These are phyloP conservation scores for Fusarium virguliforme DNA, from an alignment of 2,329 filamentous ascomycete genomes.

Conservation along the genomic window DNA sequence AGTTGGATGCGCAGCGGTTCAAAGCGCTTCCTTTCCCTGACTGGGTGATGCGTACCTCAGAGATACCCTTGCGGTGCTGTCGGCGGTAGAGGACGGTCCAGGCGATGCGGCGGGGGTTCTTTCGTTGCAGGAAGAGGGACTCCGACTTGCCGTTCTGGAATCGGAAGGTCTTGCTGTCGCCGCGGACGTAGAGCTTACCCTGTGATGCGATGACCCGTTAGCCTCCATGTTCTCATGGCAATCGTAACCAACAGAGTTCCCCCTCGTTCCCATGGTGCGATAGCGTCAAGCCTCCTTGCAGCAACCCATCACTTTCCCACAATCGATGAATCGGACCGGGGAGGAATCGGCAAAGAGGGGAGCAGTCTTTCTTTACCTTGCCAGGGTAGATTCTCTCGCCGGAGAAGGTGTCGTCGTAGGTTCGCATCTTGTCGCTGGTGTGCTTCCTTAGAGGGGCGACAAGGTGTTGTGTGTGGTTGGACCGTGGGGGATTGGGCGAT, in stretches of 20 bases:
- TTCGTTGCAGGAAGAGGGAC: conserved; percentile 99
- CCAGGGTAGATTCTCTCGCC: conserved; percentile 78
- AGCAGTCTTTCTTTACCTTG: conserved; percentile 68
- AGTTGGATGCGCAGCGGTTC: conserved; percentile 4
- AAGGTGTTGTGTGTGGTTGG: conserved; percentile 60
- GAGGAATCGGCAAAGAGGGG: conserved; percentile 22
- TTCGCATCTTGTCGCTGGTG: conserved; percentile 72
- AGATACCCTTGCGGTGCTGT: conserved; percentile 99
- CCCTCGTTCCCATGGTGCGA: conserved; percentile 31
- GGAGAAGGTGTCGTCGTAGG: conserved; percentile 78
- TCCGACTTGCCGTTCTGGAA: conserved; percentile 99
- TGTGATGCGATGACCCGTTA: conserved; percentile 62
- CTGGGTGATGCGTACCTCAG: conserved; percentile 83
- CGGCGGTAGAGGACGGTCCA: conserved; percentile 99
- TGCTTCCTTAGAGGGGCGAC: conserved; percentile 58
- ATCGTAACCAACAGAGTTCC: conserved; percentile 27
- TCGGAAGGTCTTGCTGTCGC: conserved; percentile 99
- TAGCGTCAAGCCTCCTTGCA: conserved; percentile 25
- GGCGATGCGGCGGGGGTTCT: conserved; percentile 99
- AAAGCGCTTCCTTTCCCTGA: not conserved
- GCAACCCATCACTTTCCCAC: conserved; percentile 33
- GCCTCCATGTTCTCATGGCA: conserved; percentile 42
- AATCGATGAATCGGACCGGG: conserved; percentile 47
- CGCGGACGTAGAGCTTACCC: conserved; percentile 99
- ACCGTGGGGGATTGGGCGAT: conserved; percentile 57